These are phyloP conservation scores for Pulicaria dysenterica DNA, from an alignment of 129 eudicot species.

Conservation along the genomic window DNA sequence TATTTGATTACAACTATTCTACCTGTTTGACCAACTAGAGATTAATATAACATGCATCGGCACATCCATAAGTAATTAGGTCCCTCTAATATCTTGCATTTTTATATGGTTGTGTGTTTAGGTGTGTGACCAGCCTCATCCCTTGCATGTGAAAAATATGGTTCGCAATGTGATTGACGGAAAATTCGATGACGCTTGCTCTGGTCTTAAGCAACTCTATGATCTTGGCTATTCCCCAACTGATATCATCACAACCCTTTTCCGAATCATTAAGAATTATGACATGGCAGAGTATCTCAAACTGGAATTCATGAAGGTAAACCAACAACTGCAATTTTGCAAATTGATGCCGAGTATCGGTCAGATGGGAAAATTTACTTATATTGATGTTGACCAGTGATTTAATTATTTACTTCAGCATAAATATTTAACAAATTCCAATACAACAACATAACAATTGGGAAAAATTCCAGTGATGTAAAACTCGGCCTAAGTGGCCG, in stretches of 20 bases:
- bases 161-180: constrained; percentile 87
- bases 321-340: not conserved
- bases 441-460: not conserved
- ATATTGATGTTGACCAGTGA: too few relatives aligned
- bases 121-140: constrained; percentile 99
- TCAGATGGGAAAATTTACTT: not conserved
- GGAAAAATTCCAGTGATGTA: too few relatives aligned
- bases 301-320: constrained; percentile 97
- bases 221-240: constrained; percentile 99
- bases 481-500: too few relatives aligned
- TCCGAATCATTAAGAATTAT: constrained; percentile 90
- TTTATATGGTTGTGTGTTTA: constrained; percentile 26
- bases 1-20: not conserved
- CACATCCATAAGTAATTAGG: not conserved
- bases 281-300: constrained; percentile 96
- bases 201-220: constrained; percentile 82
- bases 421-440: not conserved
- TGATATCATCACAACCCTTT: constrained; percentile 94
- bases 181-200: constrained; percentile 92
- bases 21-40: not conserved
- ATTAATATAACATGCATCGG: not conserved
- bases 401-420: too few relatives aligned
- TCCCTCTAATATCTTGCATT: not conserved
- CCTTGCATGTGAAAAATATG: constrained; percentile 92
- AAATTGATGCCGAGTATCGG: not conserved